Evolutionary conservation across 139 green algal genomes (phyloP), one percentile per base, ranked within the genome.

Genomic region (Volvox africanus): DNA sequence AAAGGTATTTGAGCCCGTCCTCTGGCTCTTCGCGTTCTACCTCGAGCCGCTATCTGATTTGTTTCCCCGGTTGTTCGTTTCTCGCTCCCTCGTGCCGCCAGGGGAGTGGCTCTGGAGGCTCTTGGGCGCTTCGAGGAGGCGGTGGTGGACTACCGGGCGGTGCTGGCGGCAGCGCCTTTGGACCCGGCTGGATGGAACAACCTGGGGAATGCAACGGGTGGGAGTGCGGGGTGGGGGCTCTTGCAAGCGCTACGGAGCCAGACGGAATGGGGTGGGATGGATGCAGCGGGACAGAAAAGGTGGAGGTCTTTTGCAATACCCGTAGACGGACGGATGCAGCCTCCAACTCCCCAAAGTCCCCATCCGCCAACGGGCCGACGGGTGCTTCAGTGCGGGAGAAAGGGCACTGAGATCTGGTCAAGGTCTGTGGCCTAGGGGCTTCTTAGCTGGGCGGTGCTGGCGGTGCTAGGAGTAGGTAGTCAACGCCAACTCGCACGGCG

Each of bases 111-210:
- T 2, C 90, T 97, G 50, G 97, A 98, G 92, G 94, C 93, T 0
- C 62, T 97, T n/a, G 93, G 92, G 1, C 88, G 96, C 22, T 98
- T 94, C 37, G 92, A 96, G 1, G 96, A 99, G 80, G 97, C 97
- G 1, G 91, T 96, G 17, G 24, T 61, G 0, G 97, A 99, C 93
- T 99, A 98, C 94, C 80, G 90, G 77, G 93, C 95, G 0, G 96
- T 99, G 50, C 89, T 98, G 88, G 91, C 80, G 5, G 97, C 93
- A 0, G 91, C 92, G 0, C 97, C 96, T 0, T 69, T 95, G 2
- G 97, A 98, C 86, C 96, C 97, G 2, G 92, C 93, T 26, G 97
- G 92, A 1, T 98, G 96, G 97, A 99, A 99, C 94, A 99, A 99
- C 94, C 91, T 98, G 21, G 97, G 97, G 26, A 99, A 98, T 76